These are phyloP conservation scores for Schizochytrium sp. DNA, from an alignment of 108 stramenopile genomes.

Conservation along the genomic window DNA sequence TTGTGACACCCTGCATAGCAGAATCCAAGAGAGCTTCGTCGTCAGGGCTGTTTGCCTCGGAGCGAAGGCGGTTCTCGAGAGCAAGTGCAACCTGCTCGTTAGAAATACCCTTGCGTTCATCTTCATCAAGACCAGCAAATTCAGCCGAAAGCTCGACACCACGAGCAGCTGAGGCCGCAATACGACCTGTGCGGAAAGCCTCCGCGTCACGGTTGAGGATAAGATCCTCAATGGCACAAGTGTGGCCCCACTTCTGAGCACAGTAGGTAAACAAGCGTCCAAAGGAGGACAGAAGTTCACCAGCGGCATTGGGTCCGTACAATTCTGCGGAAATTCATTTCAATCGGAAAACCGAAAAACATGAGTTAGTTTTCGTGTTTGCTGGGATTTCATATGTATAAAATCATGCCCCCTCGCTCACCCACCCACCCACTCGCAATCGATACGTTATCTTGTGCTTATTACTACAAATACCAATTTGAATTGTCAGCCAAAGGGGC, in stretches of 20 bases:
- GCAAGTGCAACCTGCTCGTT: constrained; percentile 68
- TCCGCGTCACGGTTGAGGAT: constrained; percentile 89
- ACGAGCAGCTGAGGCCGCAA: neutral
- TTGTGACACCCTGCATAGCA: constrained; percentile 93
- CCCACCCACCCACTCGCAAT: too few relatives aligned
- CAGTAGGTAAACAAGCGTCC: constrained; percentile 95
- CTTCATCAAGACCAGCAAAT: constrained; percentile 85
- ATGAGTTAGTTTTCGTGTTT: too few relatives aligned
- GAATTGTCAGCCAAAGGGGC: neutral
- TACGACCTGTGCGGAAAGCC: constrained; percentile 71
- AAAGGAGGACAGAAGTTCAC: constrained; percentile 86
- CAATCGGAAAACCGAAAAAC: too few relatives aligned
- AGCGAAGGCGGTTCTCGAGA: constrained; percentile 68
- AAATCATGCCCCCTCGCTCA: too few relatives aligned
- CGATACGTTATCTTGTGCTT: too few relatives aligned
- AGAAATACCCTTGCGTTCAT: constrained; percentile 89
- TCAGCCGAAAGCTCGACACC: constrained; percentile 88
- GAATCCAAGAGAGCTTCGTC: constrained; percentile 90
- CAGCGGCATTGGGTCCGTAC: constrained; percentile 91
- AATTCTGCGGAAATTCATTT: constrained; percentile 79
- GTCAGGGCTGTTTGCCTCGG: constrained; percentile 84
- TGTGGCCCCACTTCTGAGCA: constrained; percentile 93
- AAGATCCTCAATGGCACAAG: constrained; percentile 97
- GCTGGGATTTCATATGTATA: too few relatives aligned
- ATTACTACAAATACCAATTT: neutral